phyloP scores from a whole-genome alignment of 179 eudicot genomes.

The Silene vulgaris region DNA sequence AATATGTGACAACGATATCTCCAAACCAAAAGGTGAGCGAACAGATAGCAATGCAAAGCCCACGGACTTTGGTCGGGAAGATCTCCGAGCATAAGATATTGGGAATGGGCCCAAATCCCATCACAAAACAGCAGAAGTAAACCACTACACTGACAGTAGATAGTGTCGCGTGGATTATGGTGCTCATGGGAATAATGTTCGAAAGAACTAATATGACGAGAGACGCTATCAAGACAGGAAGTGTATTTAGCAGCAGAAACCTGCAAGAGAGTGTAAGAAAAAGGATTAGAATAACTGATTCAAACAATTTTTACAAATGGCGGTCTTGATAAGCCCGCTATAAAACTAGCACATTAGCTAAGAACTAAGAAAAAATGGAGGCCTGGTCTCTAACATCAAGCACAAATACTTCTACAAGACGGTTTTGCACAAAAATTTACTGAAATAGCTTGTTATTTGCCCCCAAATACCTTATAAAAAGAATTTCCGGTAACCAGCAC shows the following conservation, averaged over 20 bases:
- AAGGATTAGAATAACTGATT: not conserved
- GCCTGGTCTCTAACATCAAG: too few relatives aligned
- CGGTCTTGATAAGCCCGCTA: too few relatives aligned
- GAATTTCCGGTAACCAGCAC: too few relatives aligned
- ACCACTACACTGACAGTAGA: slow-evolving; percentile 63
- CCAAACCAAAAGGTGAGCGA: slow-evolving; percentile 73
- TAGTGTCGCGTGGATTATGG: slow-evolving; percentile 44
- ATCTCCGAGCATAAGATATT: slow-evolving; percentile 76
- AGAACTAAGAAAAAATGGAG: too few relatives aligned
- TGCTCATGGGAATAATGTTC: slow-evolving; percentile 36
- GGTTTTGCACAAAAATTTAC: too few relatives aligned
- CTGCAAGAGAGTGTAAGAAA: slow-evolving; percentile 25
- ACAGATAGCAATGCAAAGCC: slow-evolving; percentile 73
- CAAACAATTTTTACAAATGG: not conserved
- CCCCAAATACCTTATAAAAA: too few relatives aligned
- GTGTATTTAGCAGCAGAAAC: slow-evolving; percentile 52
- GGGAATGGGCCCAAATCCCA: slow-evolving; percentile 87
- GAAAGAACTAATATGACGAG: slow-evolving; percentile 50
- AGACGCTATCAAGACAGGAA: slow-evolving; percentile 49
- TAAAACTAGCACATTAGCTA: too few relatives aligned
- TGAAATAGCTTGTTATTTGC: too few relatives aligned
- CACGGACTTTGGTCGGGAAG: slow-evolving; percentile 74
- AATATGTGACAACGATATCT: slow-evolving; percentile 71
- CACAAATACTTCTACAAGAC: too few relatives aligned
- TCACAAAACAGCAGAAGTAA: slow-evolving; percentile 71